These are phyloP conservation scores for Magnolia kwangsiensis DNA, from an alignment of 164 flowering plant genomes.

Conservation along the genomic window DNA sequence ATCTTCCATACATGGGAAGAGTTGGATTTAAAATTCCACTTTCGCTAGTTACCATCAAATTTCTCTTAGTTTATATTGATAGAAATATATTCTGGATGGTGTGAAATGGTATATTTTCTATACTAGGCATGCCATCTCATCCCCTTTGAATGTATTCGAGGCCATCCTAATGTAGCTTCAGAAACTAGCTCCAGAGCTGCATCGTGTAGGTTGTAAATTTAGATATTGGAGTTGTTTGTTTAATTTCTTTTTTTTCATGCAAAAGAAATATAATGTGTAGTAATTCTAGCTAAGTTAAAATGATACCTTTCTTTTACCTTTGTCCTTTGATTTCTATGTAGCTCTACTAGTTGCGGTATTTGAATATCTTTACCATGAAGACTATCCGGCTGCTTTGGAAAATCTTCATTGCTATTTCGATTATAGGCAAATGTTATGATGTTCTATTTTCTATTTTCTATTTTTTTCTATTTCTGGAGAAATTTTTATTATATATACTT, in stretches of 20 bases:
- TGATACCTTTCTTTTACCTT: neutral
- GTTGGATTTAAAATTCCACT: neutral
- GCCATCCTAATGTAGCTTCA: slow-evolving; percentile 61
- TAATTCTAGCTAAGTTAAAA: neutral
- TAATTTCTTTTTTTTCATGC: neutral
- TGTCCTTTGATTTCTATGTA: slow-evolving; percentile 23
- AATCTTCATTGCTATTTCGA: slow-evolving; percentile 89
- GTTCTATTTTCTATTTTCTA: neutral
- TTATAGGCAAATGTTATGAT: slow-evolving; percentile 51
- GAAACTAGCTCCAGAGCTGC: slow-evolving; percentile 84
- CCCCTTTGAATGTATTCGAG: slow-evolving; percentile 66
- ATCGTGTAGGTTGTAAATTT: slow-evolving; percentile 56
- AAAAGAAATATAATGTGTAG: neutral
- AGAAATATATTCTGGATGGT: neutral
- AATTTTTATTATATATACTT: too few species aligned
- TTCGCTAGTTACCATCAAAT: neutral
- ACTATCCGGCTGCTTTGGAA: slow-evolving; percentile 76
- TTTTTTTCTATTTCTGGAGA: neutral
- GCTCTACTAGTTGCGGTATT: slow-evolving; percentile 85
- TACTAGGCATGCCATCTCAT: slow-evolving; percentile 59
- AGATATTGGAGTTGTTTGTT: neutral
- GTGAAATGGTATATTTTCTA: neutral
- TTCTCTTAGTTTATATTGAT: neutral
- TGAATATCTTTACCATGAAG: slow-evolving; percentile 82
- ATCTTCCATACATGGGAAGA: neutral